Evolutionary conservation across 2,329 filamentous ascomycete species (phyloP).

Genomic region (Calonectria fujianensis): DNA sequence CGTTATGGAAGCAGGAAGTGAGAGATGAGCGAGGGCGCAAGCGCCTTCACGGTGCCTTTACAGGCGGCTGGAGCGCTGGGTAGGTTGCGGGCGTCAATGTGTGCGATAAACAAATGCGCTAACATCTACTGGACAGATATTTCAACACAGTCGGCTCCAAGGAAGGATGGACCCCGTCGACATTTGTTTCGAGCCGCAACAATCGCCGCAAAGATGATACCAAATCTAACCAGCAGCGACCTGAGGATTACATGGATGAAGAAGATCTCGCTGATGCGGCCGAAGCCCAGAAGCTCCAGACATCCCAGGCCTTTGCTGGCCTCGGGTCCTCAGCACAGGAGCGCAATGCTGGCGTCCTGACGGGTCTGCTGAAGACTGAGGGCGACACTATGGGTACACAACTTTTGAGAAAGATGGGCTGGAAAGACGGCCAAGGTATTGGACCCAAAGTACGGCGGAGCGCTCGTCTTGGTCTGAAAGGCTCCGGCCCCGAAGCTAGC

Average conservation of each 20-base stretch:
- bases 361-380: slow-evolving; percentile 82
- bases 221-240: slow-evolving; percentile 76
- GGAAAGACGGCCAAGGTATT: slow-evolving; percentile 94
- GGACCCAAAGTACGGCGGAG: slow-evolving; percentile 88
- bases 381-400: slow-evolving; percentile 92
- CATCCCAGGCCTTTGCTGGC: slow-evolving; percentile 82
- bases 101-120: slow-evolving; percentile 29
- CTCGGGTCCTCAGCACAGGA: slow-evolving; percentile 81
- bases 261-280: slow-evolving; percentile 93
- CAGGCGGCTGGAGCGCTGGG: slow-evolving; percentile 97
- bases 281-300: slow-evolving; percentile 85
- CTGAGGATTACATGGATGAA: slow-evolving; percentile 98
- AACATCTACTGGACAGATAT: slow-evolving; percentile 74
- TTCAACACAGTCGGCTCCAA: slow-evolving; percentile 99
- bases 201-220: slow-evolving; percentile 82
- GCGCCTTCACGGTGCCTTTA: slow-evolving; percentile 95
- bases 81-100: slow-evolving; percentile 67
- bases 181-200: slow-evolving; percentile 91
- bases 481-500: slow-evolving; percentile 60
- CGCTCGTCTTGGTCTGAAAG: slow-evolving; percentile 77
- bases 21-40: slow-evolving; percentile 93
- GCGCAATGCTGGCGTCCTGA: slow-evolving; percentile 72
- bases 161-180: slow-evolving; percentile 95
- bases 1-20: slow-evolving; percentile 99
- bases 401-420: slow-evolving; percentile 93